phyloP scores from a whole-genome alignment of 78 protist genomes.

The Cavenderia fasciculata region DNA sequence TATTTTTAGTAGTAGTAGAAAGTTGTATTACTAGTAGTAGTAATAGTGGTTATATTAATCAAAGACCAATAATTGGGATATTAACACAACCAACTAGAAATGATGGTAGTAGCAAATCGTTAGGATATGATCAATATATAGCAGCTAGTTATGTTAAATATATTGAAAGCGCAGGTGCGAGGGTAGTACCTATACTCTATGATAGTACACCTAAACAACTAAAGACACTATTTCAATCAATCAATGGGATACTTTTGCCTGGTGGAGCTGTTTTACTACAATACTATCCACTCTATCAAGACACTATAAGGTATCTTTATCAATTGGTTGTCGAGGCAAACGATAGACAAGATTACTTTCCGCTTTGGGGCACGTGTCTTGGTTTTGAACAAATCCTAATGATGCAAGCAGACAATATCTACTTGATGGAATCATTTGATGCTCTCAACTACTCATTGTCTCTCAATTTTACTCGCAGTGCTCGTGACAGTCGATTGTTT shows the following conservation, averaged over 20 bases:
- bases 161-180: constrained; percentile 89
- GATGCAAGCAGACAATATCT: constrained; percentile 44
- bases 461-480: constrained; percentile 52
- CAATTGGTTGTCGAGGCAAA: constrained; percentile 21
- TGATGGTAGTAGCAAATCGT: not conserved
- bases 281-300: constrained; percentile 27
- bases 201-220: constrained; percentile 26
- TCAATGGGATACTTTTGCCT: constrained; percentile 88
- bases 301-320: constrained; percentile 47
- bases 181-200: constrained; percentile 85
- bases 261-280: constrained; percentile 86
- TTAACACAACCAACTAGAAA: constrained; percentile 75
- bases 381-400: constrained; percentile 88
- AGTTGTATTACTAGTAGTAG: no score
- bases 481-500: constrained; percentile 14
- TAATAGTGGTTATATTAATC: no score
- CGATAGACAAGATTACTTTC: constrained; percentile 70
- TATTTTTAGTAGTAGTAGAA: no score
- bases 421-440: constrained; percentile 58
- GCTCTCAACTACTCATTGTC: constrained; percentile 75
- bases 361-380: constrained; percentile 93
- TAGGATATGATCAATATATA: constrained; percentile 61
- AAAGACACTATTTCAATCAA: not conserved
- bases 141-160: constrained; percentile 90
- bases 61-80: constrained; percentile 78